Conservation (phyloP, 73 alveolate genomes). For the Paramecium caudatum region DNA sequence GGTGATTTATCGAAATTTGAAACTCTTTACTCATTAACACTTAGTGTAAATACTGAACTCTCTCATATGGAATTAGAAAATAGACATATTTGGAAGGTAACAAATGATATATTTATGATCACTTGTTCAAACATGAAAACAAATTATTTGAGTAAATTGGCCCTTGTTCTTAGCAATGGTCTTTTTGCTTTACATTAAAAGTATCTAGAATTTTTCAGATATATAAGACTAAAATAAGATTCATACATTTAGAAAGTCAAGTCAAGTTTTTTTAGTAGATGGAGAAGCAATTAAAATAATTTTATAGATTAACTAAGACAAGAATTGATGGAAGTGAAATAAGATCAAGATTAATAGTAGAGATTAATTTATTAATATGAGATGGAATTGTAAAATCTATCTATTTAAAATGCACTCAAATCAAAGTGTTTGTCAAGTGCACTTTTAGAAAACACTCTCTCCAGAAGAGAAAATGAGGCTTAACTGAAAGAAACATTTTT, state of each 20-base stretch:
- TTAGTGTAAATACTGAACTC: background rate
- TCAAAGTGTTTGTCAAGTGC: conserved; percentile 43
- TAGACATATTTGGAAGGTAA: conserved; percentile 62
- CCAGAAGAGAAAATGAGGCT: background rate
- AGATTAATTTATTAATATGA: conserved; percentile 8
- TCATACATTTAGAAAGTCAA: background rate
- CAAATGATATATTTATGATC: conserved; percentile 10
- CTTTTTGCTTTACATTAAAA: background rate
- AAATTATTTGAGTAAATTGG: conserved; percentile 62
- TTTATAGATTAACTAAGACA: background rate
- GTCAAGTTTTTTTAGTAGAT: background rate
- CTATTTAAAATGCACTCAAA: conserved; percentile 34
- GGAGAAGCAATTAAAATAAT: background rate
- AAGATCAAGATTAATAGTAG: conserved; percentile 27
- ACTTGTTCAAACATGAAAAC: conserved; percentile 55
- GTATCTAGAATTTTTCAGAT: conserved; percentile 23
- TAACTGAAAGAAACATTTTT: background rate
- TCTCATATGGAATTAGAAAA: background rate
- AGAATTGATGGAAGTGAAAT: background rate
- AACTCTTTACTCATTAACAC: background rate
- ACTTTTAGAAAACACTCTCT: background rate
- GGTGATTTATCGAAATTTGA: conserved; percentile 32
- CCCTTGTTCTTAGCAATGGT: conserved; percentile 24
- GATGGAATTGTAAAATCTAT: background rate
- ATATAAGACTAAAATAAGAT: background rate